A percentile compares a stretch with the other conserved stretches of the same genome.
phyloP scores from a whole-genome alignment of 345 rosid species.

The Eucalyptus sideroxylon region DNA sequence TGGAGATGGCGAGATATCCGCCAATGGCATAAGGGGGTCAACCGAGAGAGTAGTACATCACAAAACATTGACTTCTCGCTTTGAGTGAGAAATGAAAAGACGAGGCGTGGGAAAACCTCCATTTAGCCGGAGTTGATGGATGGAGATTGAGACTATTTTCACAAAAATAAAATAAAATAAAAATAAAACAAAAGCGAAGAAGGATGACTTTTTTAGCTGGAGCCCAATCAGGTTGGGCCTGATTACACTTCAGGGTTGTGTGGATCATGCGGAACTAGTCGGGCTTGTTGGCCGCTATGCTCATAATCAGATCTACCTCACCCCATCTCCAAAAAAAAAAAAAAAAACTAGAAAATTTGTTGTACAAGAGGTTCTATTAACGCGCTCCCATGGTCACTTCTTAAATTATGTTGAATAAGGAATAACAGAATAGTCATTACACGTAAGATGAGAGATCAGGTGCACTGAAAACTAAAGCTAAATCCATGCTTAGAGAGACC shows the following conservation, averaged over 20 bases:
- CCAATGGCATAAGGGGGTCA: neutral
- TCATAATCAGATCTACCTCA: neutral
- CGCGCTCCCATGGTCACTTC: neutral
- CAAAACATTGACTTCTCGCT: neutral
- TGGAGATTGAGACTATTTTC: neutral
- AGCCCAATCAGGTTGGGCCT: neutral
- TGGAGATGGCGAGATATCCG: neutral
- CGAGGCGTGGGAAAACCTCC: neutral
- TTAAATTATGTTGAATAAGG: neutral
- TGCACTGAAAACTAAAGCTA: neutral
- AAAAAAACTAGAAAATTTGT: neutral
- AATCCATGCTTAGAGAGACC: neutral
- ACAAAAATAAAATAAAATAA: too few relatives aligned
- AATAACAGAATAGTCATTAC: neutral
- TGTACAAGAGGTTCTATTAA: neutral
- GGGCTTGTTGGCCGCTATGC: neutral
- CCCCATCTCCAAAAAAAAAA: neutral
- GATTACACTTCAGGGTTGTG: neutral
- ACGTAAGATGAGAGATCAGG: neutral
- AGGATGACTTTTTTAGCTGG: neutral
- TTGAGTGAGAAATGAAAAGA: neutral
- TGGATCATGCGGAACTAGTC: fast-evolving
- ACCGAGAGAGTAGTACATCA: neutral
- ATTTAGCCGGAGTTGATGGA: neutral
- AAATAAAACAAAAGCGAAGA: neutral